A percentile compares a stretch with the other conserved stretches of the same genome.
phyloP scores from a whole-genome alignment of 73 alveolate genomes.

The Paramecium pentaurelia region DNA sequence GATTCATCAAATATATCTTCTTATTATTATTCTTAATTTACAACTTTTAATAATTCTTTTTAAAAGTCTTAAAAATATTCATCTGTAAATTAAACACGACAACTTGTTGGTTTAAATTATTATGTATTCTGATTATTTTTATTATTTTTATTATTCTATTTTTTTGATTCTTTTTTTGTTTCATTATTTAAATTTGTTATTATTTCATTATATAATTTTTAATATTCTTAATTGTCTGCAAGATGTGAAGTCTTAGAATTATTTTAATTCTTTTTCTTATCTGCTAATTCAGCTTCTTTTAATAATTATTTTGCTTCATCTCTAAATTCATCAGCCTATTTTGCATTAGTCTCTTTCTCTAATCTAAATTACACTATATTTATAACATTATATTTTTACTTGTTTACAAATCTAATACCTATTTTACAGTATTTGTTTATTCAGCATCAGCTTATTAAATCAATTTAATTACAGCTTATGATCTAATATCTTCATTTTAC shows the following conservation, averaged over 20 bases:
- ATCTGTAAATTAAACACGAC: not conserved
- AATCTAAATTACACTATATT: not conserved
- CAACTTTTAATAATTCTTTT: not conserved
- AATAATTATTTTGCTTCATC: not conserved
- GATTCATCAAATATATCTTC: not conserved
- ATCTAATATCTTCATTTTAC: conserved; percentile 34
- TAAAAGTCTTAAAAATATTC: conserved; percentile 53
- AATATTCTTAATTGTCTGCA: not conserved
- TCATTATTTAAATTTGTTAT: not conserved
- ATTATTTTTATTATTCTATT: not conserved
- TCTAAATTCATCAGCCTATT: not conserved
- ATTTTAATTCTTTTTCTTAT: not conserved
- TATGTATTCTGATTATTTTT: not conserved
- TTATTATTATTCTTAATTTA: not conserved
- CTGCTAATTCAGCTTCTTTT: not conserved
- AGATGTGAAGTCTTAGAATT: not conserved
- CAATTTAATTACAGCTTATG: conserved; percentile 15
- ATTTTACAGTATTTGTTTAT: not conserved
- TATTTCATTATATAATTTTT: not conserved
- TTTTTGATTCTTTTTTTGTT: not conserved
- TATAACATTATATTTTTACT: not conserved
- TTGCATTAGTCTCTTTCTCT: not conserved
- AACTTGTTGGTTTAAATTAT: not conserved
- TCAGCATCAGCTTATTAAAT: conserved; percentile 20
- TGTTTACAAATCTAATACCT: not conserved